Conservation (phyloP, 305 asterid species). For the Lippia alba region DNA sequence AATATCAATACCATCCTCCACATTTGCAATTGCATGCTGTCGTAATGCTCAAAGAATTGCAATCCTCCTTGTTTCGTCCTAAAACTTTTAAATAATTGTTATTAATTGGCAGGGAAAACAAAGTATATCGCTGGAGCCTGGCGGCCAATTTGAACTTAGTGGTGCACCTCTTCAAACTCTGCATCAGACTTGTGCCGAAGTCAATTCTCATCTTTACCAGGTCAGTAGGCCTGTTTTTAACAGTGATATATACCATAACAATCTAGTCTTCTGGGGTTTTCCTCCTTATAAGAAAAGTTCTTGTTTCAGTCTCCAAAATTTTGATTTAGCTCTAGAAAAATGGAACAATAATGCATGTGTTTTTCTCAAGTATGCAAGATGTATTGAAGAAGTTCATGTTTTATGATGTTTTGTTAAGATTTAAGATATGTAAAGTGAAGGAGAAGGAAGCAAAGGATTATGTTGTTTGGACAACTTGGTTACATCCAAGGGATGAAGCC, state of each 20-base stretch:
- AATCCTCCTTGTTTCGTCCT: neutral
- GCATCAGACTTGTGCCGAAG: conserved; percentile 99
- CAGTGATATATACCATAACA: neutral
- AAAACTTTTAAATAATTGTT: neutral
- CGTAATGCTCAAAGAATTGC: neutral
- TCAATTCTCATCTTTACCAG: conserved; percentile 98
- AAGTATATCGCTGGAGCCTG: conserved; percentile 96
- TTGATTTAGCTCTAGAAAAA: conserved; percentile 21
- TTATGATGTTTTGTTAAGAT: neutral
- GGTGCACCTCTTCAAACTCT: conserved; percentile 98
- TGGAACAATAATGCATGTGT: conserved; percentile 13
- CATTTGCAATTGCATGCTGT: conserved; percentile 19
- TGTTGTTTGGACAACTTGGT: too few relatives aligned
- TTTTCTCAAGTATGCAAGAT: neutral
- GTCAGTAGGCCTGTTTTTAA: conserved; percentile 45
- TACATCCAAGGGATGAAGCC: too few relatives aligned
- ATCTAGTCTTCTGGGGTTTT: neutral
- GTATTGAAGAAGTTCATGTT: conserved; percentile 1
- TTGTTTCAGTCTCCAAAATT: conserved; percentile 4
- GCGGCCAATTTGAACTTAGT: conserved; percentile 97
- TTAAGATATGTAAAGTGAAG: too few relatives aligned
- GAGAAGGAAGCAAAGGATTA: too few relatives aligned
- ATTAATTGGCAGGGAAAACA: conserved; percentile 69
- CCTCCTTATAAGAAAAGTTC: neutral
- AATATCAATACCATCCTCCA: conserved; percentile 2